Evolutionary conservation across 371 early-diverging fungal species (phyloP).

Genomic region (Mycotypha africana): DNA sequence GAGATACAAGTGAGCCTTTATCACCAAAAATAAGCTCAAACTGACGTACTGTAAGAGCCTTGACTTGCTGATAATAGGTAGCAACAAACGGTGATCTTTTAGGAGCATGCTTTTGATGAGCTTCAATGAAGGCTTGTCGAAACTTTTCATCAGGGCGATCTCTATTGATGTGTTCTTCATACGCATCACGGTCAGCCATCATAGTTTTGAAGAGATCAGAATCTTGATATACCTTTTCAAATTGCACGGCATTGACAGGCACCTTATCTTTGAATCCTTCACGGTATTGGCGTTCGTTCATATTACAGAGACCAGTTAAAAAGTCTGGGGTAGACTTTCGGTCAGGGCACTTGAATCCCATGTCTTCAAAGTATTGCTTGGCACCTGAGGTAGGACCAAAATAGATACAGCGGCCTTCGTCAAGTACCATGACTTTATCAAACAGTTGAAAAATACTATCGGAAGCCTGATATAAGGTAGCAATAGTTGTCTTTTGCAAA

Average conservation of each 20-base stretch:
- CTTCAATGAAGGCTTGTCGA: constrained; percentile 48
- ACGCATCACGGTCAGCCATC: constrained; percentile 39
- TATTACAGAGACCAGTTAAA: constrained; percentile 66
- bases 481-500: constrained; percentile 51
- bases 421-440: constrained; percentile 60
- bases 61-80: constrained; percentile 58
- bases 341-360: constrained; percentile 64
- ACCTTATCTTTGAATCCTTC: constrained; percentile 49
- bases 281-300: constrained; percentile 54
- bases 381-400: constrained; percentile 53
- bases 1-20: constrained; percentile 46
- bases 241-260: constrained; percentile 46
- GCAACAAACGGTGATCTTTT: constrained; percentile 56
- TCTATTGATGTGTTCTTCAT: constrained; percentile 31
- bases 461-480: constrained; percentile 59
- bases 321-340: constrained; percentile 80
- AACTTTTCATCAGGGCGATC: constrained; percentile 45
- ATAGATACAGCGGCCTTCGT: constrained; percentile 60
- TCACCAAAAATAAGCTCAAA: constrained; percentile 53
- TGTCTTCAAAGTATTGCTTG: constrained; percentile 44
- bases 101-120: constrained; percentile 55
- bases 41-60: constrained; percentile 59
- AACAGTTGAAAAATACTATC: constrained; percentile 62
- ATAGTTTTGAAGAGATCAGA: constrained; percentile 28
- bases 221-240: constrained; percentile 44